Percentiles rank a stretch among this genome's conserved stretches.
Evolutionary conservation across 306 rosid genomes (phyloP).

Genomic region (Benincasa hispida): DNA sequence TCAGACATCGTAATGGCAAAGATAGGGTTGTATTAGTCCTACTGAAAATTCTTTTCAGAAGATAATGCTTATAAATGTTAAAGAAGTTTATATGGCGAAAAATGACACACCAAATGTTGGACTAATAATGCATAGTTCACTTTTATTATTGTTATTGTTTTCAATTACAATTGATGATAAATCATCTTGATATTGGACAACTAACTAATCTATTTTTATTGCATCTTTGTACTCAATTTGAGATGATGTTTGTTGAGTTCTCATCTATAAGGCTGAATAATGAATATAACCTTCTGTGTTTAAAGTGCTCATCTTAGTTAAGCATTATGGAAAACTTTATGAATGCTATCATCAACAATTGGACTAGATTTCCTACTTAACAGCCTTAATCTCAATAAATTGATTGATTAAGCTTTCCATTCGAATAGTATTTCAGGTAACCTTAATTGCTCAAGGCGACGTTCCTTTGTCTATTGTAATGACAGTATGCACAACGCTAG

Average conservation of each 20-base stretch:
- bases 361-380: background rate
- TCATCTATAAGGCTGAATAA: background rate
- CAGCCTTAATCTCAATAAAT: background rate
- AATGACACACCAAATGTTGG: background rate
- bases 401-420: background rate
- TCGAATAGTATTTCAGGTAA: slow-evolving; percentile 31
- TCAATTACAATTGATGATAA: too few relatives aligned
- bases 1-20: background rate
- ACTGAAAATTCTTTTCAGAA: background rate
- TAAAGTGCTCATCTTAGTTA: background rate
- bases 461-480: slow-evolving; percentile 35
- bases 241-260: background rate
- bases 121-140: background rate
- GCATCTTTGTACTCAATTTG: background rate
- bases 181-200: background rate
- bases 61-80: background rate
- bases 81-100: background rate
- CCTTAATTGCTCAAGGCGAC: slow-evolving; percentile 35
- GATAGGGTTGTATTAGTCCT: background rate
- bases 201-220: background rate
- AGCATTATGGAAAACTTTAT: background rate
- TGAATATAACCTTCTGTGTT: background rate
- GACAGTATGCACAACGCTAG: slow-evolving; percentile 36
- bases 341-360: background rate
- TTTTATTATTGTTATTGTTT: background rate